Base-by-base conservation (phyloP, 495 filamentous ascomycete genomes). In the Penicillium turbatum region DNA sequence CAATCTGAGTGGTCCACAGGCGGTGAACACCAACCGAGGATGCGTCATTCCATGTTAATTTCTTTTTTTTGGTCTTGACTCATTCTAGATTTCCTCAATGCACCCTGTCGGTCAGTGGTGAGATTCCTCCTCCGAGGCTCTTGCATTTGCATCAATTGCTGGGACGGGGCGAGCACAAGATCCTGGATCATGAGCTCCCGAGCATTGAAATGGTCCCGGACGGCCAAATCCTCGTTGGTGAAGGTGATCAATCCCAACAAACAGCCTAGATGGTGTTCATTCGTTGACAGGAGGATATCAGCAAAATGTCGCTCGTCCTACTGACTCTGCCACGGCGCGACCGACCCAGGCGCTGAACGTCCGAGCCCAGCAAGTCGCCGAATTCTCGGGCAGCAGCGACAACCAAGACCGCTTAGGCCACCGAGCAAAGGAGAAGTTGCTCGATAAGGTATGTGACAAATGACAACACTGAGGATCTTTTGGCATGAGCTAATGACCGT, bases 341-440 rank as follows among this genome's bases (percentile, higher is more conserved):
- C 50, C 59, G 41, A 54, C 53, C 24, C 62, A 48, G 53, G 59
- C 61, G 50, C 26, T 61, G 29, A 47, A 55, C 63, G 30, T 58
- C 57, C 55, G 38, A 34, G 55, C 62, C 24, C 59, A 68, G 16
- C 70, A 73, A 29, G 48, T 66, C 48, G 69, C 69, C 55, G 67
- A 68, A 4, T 71, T 73, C 53, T 75, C 72, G n/a, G 69, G 54
- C 48, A 61, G 51, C 37, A 65, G 61, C 52, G 53, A 56, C 26
- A 67, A 45, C 27, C 46, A 72, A 36, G 69, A 72, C 47, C 64
- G 70, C 27, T 56, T 77, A n/a, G 72, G 71, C 37, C 72, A 64
- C 30, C 70, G 73, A 15, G 75, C 75, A n/a, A 73, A 75, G 53
- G 73, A 78, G 59, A 78, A 78, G 56, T 57, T 72, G 39, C 62